A percentile compares a stretch with the other conserved stretches of the same genome.
Conservation (phyloP, 1,139 yeast genomes). For the Meyerozyma elateridarum region DNA sequence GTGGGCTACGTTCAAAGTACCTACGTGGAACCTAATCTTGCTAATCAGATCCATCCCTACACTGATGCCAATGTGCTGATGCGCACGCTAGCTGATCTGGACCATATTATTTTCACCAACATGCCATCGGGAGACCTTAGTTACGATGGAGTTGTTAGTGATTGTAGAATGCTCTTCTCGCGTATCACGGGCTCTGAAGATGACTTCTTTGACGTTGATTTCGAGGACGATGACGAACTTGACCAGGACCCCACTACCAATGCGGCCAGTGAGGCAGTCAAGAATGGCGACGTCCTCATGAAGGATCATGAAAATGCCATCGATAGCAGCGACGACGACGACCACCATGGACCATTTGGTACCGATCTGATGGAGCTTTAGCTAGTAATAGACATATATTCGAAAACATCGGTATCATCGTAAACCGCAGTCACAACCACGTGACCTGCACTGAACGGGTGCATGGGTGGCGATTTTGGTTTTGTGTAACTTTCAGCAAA, state of each 20-base stretch:
- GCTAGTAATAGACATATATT: slow-evolving; percentile 1
- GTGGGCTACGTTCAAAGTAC: slow-evolving; percentile 77
- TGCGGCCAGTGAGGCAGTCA: slow-evolving; percentile 6
- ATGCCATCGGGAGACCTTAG: slow-evolving; percentile 82
- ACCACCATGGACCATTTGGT: slow-evolving; percentile 54
- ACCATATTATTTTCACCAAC: slow-evolving; percentile 56
- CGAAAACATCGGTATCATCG: too few relatives aligned
- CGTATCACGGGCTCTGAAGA: slow-evolving; percentile 87
- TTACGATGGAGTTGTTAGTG: slow-evolving; percentile 84
- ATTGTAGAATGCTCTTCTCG: slow-evolving; percentile 71
- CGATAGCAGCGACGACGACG: slow-evolving; percentile 38
- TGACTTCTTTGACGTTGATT: slow-evolving; percentile 92
- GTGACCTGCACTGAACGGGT: too few relatives aligned
- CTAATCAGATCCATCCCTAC: slow-evolving; percentile 34
- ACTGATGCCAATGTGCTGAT: slow-evolving; percentile 27
- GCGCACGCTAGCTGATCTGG: slow-evolving; percentile 26
- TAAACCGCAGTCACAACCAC: too few relatives aligned
- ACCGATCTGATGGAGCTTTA: slow-evolving; percentile 64
- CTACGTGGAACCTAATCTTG: slow-evolving; percentile 39
- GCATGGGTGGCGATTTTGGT: too few relatives aligned
- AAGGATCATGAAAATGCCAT: slow-evolving; percentile 34
- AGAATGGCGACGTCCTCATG: slow-evolving; percentile 8
- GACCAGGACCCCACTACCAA: slow-evolving; percentile 10
- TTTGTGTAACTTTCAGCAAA: too few relatives aligned
- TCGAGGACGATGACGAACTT: slow-evolving; percentile 83